These are phyloP conservation scores for Penstemon barbatus DNA, from an alignment of 257 asterid species.

Conservation along the genomic window DNA sequence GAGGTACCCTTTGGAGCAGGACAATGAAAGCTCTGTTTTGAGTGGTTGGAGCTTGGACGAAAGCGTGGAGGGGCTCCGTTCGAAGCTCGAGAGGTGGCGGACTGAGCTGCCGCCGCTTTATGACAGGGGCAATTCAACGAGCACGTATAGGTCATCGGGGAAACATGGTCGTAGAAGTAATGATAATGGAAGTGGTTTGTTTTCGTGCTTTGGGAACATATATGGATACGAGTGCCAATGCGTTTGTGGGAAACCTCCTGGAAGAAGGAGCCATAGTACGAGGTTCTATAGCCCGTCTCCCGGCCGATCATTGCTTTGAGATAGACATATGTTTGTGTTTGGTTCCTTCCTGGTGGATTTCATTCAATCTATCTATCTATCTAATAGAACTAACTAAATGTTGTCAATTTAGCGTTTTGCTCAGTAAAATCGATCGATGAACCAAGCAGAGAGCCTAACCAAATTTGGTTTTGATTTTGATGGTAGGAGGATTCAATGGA, in stretches of 20 bases:
- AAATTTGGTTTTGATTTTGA: no score
- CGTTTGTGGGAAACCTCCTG: slow-evolving; percentile 47
- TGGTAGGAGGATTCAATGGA: no score
- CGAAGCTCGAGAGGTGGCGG: slow-evolving; percentile 89
- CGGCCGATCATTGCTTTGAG: slow-evolving; percentile 36
- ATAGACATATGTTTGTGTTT: not conserved
- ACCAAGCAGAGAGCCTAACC: no score
- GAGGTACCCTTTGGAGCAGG: slow-evolving; percentile 54
- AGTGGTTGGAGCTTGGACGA: slow-evolving; percentile 96
- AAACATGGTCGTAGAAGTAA: slow-evolving; percentile 28
- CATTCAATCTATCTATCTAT: no score
- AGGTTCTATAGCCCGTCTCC: slow-evolving; percentile 40
- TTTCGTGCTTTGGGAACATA: slow-evolving; percentile 61
- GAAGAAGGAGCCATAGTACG: slow-evolving; percentile 12
- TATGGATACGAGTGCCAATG: slow-evolving; percentile 59
- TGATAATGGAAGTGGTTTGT: slow-evolving; percentile 33
- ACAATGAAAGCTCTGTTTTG: slow-evolving; percentile 68
- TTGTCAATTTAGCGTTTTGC: no score
- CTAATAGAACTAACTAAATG: no score
- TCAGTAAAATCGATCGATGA: no score
- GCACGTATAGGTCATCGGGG: slow-evolving; percentile 33
- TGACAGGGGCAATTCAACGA: slow-evolving; percentile 40
- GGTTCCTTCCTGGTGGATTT: no score
- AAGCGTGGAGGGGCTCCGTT: slow-evolving; percentile 77
- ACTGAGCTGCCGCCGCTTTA: slow-evolving; percentile 72